Percentiles rank a stretch among this genome's conserved stretches.
Evolutionary conservation across 805 yeast genomes (phyloP).

Genomic region (Zygosaccharomyces rouxii): DNA sequence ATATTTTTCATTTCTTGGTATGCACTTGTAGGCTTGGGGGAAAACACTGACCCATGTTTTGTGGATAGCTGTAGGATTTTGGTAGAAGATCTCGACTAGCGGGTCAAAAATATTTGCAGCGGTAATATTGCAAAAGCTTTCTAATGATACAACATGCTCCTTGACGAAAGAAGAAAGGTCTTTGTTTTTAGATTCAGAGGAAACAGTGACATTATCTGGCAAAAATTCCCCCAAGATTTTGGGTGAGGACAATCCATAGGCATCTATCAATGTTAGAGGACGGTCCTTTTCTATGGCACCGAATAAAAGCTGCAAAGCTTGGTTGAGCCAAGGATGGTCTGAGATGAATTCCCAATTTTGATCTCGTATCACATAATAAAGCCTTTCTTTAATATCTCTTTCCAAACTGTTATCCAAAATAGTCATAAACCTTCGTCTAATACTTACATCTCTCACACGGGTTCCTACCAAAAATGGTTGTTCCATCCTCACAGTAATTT

Average conservation of each 20-base stretch:
- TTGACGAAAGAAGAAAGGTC: constrained; percentile 33
- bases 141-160: constrained; percentile 31
- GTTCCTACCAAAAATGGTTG: constrained; percentile 96
- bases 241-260: constrained; percentile 49
- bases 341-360: constrained; percentile 96
- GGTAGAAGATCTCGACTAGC: constrained; percentile 73
- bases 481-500: constrained; percentile 89
- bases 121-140: constrained; percentile 37
- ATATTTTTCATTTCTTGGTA: constrained; percentile 73
- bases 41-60: constrained; percentile 79
- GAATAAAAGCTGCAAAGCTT: constrained; percentile 80
- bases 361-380: constrained; percentile 84
- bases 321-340: constrained; percentile 92
- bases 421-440: constrained; percentile 72
- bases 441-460: constrained; percentile 65
- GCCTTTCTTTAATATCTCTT: constrained; percentile 67
- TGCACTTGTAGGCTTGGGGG: constrained; percentile 70
- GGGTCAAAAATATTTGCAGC: constrained; percentile 67
- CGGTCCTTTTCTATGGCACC: constrained; percentile 63
- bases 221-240: constrained; percentile 14
- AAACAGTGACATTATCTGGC: constrained; percentile 10
- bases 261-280: constrained; percentile 44
- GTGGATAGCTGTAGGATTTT: constrained; percentile 73
- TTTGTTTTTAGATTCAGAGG: constrained; percentile 15
- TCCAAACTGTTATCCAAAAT: constrained; percentile 78